Evolutionary conservation across 2,329 filamentous ascomycete genomes (phyloP), one percentile per base, ranked within the genome.

Genomic region (Coleophoma cylindrospora): DNA sequence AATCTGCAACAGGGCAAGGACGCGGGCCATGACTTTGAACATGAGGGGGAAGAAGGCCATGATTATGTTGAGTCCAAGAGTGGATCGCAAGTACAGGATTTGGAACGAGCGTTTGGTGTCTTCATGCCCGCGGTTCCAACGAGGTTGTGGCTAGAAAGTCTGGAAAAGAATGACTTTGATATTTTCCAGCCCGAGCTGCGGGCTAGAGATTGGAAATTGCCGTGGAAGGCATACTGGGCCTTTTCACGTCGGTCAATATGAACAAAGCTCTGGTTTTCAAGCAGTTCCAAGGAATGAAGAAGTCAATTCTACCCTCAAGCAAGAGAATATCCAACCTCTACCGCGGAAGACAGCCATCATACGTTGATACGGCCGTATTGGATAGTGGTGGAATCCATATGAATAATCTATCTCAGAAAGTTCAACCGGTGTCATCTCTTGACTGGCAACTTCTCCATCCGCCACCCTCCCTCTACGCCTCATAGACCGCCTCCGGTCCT

Each of bases 21-120:
- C 45, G 81, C 89, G 0, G 89, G 86, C 0, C 92, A 96, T 65
- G 89, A 89, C 5, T 96, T 92, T 66, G 92, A 97, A 69, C 89
- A 96, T 63, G 79, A 87, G 53, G 81, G 83, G 32, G 90, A 96
- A 64, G 83, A 83, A 46, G 89, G 87, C 36, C 79, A 83, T 59
- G 63, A 73, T 3, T 80, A 83, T 56, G 54, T 64, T 15, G 59
- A 67, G 57, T 37, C 64, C 48, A 55, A 41, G 61, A 60, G 47
- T 68, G 76, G 54, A 60, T 81, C 33, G 61, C 52, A 55, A 40
- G 45, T 49, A 5, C 68, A 72, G 19, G 82, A 86, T 48, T 68
- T 85, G 1, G 79, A 86, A 45, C 78, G 79, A 34, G 86, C 83
- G 0, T 94, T 96, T 67, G 84, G 87, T 0, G 83, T 94, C 0